Conservation (phyloP, 2,329 filamentous ascomycete species). For the Cladophialophora carrionii region DNA sequence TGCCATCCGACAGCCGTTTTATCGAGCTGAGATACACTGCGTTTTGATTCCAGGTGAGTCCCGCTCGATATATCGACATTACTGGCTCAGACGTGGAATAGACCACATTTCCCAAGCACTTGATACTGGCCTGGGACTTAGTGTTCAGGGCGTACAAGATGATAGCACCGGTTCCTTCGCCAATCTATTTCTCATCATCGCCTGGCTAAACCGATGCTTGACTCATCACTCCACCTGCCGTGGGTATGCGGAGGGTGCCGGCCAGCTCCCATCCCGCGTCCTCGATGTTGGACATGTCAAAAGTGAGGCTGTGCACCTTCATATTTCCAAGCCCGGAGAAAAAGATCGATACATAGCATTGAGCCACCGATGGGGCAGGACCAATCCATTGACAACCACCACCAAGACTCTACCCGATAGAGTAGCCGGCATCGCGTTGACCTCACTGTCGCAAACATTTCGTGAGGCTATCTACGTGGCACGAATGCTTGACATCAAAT, state of each 20-base stretch:
- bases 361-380: not conserved
- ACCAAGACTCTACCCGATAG: not conserved
- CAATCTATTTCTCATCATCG: not conserved
- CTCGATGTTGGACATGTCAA: not conserved
- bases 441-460: not conserved
- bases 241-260: not conserved
- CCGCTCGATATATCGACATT: not conserved
- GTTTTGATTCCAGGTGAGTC: not conserved
- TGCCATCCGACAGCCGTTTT: not conserved
- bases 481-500: not conserved
- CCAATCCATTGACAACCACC: not conserved
- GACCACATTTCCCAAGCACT: not conserved
- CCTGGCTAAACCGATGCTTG: not conserved
- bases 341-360: not conserved
- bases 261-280: not conserved
- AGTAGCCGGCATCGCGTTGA: not conserved
- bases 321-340: not conserved
- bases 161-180: not conserved
- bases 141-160: not conserved
- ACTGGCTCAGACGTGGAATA: not conserved
- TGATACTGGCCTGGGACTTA: not conserved
- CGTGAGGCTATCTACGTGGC: not conserved
- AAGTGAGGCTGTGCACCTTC: not conserved
- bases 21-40: not conserved
- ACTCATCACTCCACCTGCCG: not conserved